A percentile compares a stretch with the other conserved stretches of the same genome.
phyloP scores from a whole-genome alignment of 768 basidiomycete genomes.

The Porphyrellus cyaneotinctus region DNA sequence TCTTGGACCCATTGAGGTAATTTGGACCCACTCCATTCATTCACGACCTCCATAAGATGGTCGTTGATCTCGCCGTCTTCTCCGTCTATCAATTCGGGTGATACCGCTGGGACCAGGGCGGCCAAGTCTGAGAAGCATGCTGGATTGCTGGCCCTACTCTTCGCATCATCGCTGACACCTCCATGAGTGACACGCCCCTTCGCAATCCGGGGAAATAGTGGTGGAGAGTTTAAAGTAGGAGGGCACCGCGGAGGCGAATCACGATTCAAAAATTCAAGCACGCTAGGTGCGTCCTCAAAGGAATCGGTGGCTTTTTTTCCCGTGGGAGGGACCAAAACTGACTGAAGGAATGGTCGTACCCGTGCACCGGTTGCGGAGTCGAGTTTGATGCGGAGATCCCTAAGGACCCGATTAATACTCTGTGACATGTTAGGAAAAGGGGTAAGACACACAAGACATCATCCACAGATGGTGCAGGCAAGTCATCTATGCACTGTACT shows the following conservation, averaged over 20 bases:
- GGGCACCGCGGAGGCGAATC: slow-evolving; percentile 26
- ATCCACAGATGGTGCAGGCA: slow-evolving; percentile 28
- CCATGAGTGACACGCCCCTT: not conserved
- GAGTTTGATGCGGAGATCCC: slow-evolving; percentile 31
- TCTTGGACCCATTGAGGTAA: not conserved
- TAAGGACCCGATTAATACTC: slow-evolving; percentile 7
- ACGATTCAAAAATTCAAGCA: slow-evolving; percentile 30
- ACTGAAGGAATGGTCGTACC: slow-evolving; percentile 28
- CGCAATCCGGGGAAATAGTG: slow-evolving; percentile 41
- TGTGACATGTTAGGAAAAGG: not conserved
- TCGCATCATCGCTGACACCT: not conserved
- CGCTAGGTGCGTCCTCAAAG: slow-evolving; percentile 13
- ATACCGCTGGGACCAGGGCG: slow-evolving; percentile 21
- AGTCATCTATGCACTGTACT: slow-evolving; percentile 32
- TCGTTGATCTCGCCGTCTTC: slow-evolving; percentile 42
- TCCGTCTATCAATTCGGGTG: slow-evolving; percentile 31
- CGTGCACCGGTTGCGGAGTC: slow-evolving; percentile 23
- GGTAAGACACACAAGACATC: slow-evolving; percentile 39
- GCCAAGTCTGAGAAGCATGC: slow-evolving; percentile 26
- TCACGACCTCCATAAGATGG: slow-evolving; percentile 53
- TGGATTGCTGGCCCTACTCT: slow-evolving; percentile 8
- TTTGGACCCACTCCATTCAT: slow-evolving; percentile 58
- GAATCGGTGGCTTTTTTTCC: slow-evolving; percentile 9
- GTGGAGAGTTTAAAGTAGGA: slow-evolving; percentile 35
- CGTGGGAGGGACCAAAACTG: slow-evolving; percentile 18